Evolutionary conservation across 176 grass and related monocot species (phyloP).

Genomic region (Oryza longistaminata): DNA sequence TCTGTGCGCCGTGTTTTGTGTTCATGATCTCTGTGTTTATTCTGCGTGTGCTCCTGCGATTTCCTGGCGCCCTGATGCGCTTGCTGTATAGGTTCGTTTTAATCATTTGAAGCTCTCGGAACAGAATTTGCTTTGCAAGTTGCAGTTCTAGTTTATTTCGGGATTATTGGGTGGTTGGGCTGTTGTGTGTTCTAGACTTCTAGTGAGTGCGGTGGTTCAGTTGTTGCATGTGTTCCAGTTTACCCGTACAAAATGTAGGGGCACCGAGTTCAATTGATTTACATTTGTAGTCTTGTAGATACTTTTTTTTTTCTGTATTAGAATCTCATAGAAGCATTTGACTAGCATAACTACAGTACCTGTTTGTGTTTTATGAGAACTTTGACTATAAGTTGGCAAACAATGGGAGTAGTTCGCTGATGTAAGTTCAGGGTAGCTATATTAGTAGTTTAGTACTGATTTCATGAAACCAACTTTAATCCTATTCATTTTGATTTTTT

Average conservation of each 20-base stretch:
- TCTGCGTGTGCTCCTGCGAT: neutral
- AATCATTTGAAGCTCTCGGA: neutral
- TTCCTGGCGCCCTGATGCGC: neutral
- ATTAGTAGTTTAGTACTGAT: neutral
- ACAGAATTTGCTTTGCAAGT: neutral
- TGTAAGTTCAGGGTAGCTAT: neutral
- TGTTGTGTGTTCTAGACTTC: neutral
- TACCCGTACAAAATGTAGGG: neutral
- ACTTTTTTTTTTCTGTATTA: neutral
- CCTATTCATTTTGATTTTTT: no score
- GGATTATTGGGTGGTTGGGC: neutral
- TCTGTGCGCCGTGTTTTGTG: no score
- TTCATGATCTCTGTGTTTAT: neutral
- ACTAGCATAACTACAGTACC: neutral
- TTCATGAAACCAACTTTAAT: constrained; percentile 10
- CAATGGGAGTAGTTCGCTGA: neutral
- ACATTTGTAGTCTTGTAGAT: neutral
- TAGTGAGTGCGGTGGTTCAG: neutral
- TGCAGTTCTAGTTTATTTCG: neutral
- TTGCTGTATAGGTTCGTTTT: neutral
- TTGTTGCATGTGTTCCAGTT: neutral
- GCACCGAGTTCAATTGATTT: neutral
- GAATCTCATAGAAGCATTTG: no score
- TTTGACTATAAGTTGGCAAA: neutral
- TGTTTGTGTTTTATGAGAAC: neutral